Evolutionary conservation across 495 filamentous ascomycete species (phyloP).

Genomic region (Xylaria flabelliformis): DNA sequence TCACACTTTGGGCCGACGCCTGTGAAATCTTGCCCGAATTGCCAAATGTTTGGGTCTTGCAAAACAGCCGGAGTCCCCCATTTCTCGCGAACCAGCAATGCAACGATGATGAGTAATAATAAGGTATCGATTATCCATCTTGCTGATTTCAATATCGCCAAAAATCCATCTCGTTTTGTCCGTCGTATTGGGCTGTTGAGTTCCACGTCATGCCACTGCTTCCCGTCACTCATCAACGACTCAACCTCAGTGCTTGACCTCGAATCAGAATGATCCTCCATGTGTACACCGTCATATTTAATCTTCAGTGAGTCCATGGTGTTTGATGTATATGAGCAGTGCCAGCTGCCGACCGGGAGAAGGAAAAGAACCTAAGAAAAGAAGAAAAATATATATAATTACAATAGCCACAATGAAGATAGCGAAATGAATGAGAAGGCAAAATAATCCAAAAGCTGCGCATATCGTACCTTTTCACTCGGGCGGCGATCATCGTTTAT

Average conservation of each 20-base stretch:
- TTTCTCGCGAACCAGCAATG: constrained; percentile 43
- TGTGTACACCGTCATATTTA: constrained; percentile 40
- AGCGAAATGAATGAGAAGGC: not conserved
- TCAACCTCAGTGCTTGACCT: constrained; percentile 52
- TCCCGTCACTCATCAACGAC: constrained; percentile 48
- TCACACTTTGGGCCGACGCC: constrained; percentile 46
- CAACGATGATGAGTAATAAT: constrained; percentile 44
- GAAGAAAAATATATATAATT: not conserved
- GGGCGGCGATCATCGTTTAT: not conserved
- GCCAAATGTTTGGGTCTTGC: constrained; percentile 40
- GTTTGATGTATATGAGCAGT: constrained; percentile 31
- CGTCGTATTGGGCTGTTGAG: constrained; percentile 28
- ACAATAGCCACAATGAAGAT: not conserved
- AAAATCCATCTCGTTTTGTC: constrained; percentile 27
- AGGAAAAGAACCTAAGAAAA: constrained; percentile 3
- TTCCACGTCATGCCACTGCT: constrained; percentile 45
- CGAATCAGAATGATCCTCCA: constrained; percentile 43
- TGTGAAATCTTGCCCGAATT: constrained; percentile 50
- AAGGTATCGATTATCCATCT: constrained; percentile 46
- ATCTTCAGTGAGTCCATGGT: constrained; percentile 46
- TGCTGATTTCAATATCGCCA: constrained; percentile 31
- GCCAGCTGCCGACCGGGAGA: constrained; percentile 10
- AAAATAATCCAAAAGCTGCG: not conserved
- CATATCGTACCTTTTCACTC: not conserved
- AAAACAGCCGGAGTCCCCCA: constrained; percentile 29